phyloP scores from a whole-genome alignment of 2,329 filamentous ascomycete genomes.

The Bipolaris oryzae region DNA sequence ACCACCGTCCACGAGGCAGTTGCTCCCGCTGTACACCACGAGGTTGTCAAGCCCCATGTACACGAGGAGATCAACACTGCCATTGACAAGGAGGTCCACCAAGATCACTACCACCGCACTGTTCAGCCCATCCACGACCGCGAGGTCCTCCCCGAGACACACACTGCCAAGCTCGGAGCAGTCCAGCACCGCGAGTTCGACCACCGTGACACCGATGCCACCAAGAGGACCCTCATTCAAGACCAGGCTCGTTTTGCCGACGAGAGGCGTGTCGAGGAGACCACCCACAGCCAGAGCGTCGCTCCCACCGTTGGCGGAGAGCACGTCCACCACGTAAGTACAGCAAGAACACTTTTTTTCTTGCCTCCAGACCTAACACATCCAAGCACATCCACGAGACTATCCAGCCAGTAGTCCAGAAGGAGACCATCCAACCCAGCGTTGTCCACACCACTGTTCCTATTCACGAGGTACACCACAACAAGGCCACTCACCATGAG shows the following conservation, averaged over 20 bases:
- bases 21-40: constrained; percentile 64
- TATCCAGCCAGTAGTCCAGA: constrained; percentile 73
- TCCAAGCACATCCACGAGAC: constrained; percentile 65
- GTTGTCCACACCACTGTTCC: constrained; percentile 75
- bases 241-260: constrained; percentile 64
- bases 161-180: constrained; percentile 63
- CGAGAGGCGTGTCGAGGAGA: constrained; percentile 54
- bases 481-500: constrained; percentile 68
- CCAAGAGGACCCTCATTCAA: constrained; percentile 39
- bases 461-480: constrained; percentile 74
- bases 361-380: constrained; percentile 11
- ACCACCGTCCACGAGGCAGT: constrained; percentile 73
- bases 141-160: constrained; percentile 66
- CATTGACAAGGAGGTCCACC: constrained; percentile 71
- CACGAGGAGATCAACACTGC: constrained; percentile 68
- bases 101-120: constrained; percentile 74
- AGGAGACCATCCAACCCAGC: constrained; percentile 69
- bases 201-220: constrained; percentile 61
- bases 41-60: constrained; percentile 64
- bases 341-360: background rate
- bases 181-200: constrained; percentile 67
- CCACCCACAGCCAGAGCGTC: constrained; percentile 56
- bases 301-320: constrained; percentile 63
- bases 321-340: constrained; percentile 63
- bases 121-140: constrained; percentile 67